Evolutionary conservation across 108 stramenopile species (phyloP).

Genomic region (Nitzschia palea): DNA sequence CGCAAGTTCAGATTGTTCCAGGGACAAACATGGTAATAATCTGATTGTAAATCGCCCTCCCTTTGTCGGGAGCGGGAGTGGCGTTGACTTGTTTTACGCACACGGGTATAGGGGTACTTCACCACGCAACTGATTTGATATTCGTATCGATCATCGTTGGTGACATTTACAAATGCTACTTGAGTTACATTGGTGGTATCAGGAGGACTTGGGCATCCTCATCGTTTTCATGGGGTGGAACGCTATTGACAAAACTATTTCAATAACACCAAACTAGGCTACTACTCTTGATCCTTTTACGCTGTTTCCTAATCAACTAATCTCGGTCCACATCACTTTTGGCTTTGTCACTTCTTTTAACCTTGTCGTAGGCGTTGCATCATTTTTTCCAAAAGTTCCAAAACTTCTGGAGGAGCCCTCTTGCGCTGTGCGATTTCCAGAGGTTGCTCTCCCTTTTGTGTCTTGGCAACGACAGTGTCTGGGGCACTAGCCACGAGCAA

Average conservation of each 20-base stretch:
- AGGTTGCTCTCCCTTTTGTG: constrained; percentile 34
- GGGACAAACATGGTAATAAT: neutral
- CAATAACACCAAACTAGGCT: neutral
- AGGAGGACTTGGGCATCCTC: neutral
- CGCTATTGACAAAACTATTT: neutral
- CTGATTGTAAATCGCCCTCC: neutral
- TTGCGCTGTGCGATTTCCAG: constrained; percentile 42
- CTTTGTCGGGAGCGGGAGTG: too few relatives aligned
- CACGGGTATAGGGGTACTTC: neutral
- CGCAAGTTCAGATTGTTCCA: neutral
- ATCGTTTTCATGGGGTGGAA: neutral
- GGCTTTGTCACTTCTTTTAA: neutral
- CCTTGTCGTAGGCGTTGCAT: constrained; percentile 28
- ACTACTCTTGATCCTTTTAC: neutral
- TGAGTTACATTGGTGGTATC: neutral
- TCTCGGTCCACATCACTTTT: neutral
- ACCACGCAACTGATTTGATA: neutral
- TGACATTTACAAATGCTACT: neutral
- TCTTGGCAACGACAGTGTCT: constrained; percentile 30
- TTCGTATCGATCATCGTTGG: neutral
- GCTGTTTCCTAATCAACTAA: neutral
- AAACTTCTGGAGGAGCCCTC: constrained; percentile 22
- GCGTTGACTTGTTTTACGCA: neutral
- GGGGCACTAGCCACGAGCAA: constrained; percentile 35
- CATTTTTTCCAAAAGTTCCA: constrained; percentile 35